Conservation (phyloP, 75 land plant species). For the Picea glauca region DNA sequence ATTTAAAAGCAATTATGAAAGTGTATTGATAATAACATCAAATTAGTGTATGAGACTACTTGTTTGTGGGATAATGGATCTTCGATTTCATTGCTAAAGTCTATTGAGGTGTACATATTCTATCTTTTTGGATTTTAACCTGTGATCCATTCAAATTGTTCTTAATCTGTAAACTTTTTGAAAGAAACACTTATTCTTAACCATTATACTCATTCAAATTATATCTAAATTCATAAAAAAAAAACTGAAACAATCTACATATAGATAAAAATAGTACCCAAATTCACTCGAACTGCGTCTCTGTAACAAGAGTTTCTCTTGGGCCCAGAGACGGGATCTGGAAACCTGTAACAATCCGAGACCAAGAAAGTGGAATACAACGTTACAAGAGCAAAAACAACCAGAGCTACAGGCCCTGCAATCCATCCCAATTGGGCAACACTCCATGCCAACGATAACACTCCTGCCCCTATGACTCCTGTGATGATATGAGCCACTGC, state of each 20-base stretch:
- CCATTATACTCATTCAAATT: background rate
- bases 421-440: conserved; percentile 64
- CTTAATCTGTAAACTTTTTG: no score
- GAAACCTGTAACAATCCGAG: conserved; percentile 40
- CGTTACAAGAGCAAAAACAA: conserved; percentile 42
- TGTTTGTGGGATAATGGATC: no score
- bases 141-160: no score
- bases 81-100: no score
- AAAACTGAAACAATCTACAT: background rate
- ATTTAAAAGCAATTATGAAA: no score
- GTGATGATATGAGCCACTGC: conserved; percentile 45
- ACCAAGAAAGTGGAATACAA: conserved; percentile 30
- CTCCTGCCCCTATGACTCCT: conserved; percentile 60
- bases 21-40: no score
- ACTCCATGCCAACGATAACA: conserved; percentile 67
- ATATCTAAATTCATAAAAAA: background rate
- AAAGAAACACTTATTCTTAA: no score
- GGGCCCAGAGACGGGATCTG: conserved; percentile 52
- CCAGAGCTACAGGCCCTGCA: conserved; percentile 39
- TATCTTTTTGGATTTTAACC: no score
- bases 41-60: no score
- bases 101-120: no score
- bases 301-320: conserved; percentile 39
- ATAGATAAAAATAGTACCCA: conserved; percentile 32
- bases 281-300: conserved; percentile 47